These are phyloP conservation scores for Leucogyrophana mollusca DNA, from an alignment of 768 basidiomycete genomes.

Conservation along the genomic window DNA sequence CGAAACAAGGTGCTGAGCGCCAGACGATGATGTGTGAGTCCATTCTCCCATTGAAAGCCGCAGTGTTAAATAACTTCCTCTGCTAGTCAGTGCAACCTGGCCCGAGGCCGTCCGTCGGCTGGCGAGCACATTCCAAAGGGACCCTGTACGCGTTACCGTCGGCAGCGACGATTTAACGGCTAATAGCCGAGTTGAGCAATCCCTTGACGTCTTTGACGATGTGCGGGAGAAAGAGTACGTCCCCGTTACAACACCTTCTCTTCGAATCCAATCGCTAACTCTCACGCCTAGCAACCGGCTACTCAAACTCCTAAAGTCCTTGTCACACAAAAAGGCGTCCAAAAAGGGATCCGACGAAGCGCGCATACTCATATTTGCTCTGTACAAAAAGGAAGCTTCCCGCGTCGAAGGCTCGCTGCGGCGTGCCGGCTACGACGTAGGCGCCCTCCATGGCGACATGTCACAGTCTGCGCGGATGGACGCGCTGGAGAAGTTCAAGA, in stretches of 20 bases:
- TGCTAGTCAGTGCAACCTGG: conserved; percentile 95
- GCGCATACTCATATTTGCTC: conserved; percentile 86
- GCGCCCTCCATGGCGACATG: conserved; percentile 89
- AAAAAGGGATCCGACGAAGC: conserved; percentile 49
- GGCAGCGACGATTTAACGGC: conserved; percentile 95
- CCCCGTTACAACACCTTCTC: no score
- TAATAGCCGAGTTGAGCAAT: conserved; percentile 91
- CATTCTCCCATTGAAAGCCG: conserved; percentile 2
- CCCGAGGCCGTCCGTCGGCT: conserved; percentile 90
- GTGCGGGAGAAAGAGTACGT: conserved; percentile 82
- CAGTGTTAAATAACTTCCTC: background rate
- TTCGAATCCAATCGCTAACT: background rate
- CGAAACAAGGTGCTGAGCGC: conserved; percentile 63
- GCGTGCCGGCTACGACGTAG: conserved; percentile 74
- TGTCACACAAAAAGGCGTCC: conserved; percentile 63
- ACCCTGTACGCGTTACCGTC: conserved; percentile 89
- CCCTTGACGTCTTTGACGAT: conserved; percentile 90
- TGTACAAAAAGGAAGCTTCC: conserved; percentile 97
- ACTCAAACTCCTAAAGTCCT: conserved; percentile 48
- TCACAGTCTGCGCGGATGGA: conserved; percentile 81
- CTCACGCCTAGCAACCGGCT: conserved; percentile 52
- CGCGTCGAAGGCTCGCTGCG: conserved; percentile 82
- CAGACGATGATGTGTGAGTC: conserved; percentile 94
- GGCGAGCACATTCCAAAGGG: conserved; percentile 81
- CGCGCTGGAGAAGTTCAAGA: conserved; percentile 84